Conservation (phyloP, 75 land plant genomes). For the Selaginella moellendorffii region DNA sequence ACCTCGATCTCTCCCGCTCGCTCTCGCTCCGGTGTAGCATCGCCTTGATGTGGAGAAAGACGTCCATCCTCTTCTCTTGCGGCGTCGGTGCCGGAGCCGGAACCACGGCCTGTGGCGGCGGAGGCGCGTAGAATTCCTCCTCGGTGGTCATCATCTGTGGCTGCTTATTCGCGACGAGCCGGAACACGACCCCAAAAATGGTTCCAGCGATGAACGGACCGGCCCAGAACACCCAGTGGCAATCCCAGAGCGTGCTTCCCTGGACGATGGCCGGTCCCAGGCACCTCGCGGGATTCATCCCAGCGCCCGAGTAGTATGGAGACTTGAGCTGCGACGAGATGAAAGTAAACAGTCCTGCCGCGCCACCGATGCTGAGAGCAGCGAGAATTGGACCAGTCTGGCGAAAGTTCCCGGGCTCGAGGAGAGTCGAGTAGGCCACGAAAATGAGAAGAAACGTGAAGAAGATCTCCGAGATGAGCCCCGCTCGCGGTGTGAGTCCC, state of each 20-base stretch:
- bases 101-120: neutral
- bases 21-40: conserved; percentile 6
- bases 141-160: neutral
- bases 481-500: conserved; percentile 17
- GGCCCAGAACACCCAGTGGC: conserved; percentile 33
- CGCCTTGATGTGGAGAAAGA: conserved; percentile 7
- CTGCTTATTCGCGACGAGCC: neutral
- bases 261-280: conserved; percentile 39
- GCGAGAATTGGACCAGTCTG: conserved; percentile 19
- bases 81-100: neutral
- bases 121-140: neutral
- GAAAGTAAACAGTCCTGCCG: conserved; percentile 24
- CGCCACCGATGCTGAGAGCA: conserved; percentile 25
- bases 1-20: neutral
- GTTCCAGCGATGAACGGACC: conserved; percentile 6
- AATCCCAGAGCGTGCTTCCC: conserved; percentile 27
- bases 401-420: conserved; percentile 20
- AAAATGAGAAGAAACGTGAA: conserved; percentile 32
- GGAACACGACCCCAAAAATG: neutral
- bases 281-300: conserved; percentile 48
- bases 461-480: conserved; percentile 25
- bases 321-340: conserved; percentile 21
- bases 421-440: conserved; percentile 22
- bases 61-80: conserved; percentile 2
- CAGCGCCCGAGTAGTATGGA: conserved; percentile 35